These are phyloP conservation scores for Chytriomyces sp. DNA, from an alignment of 192 early-diverging fungal genomes.

Conservation along the genomic window DNA sequence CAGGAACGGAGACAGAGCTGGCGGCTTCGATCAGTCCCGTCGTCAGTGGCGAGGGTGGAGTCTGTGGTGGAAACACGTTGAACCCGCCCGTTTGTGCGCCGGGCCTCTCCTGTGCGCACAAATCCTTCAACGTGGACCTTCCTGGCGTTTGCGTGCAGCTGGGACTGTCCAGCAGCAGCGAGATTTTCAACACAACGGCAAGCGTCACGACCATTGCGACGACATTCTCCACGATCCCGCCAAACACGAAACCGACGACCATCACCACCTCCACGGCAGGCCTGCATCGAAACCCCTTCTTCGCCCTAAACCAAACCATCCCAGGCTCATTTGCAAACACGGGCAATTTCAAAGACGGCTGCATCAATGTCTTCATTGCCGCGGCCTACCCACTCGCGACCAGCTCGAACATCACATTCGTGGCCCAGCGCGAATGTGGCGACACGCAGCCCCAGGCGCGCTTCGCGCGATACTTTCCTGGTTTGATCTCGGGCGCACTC, in stretches of 20 bases:
- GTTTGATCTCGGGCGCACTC: neutral
- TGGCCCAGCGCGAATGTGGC: neutral
- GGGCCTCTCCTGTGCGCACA: conserved; percentile 13
- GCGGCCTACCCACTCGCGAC: neutral
- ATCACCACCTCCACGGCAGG: neutral
- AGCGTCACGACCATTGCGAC: too few species aligned
- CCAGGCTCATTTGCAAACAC: neutral
- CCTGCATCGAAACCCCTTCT: neutral
- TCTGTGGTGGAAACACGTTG: neutral
- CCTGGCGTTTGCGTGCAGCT: neutral
- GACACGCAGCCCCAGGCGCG: neutral
- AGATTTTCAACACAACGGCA: too few species aligned
- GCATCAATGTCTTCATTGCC: neutral
- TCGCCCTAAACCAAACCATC: too few species aligned
- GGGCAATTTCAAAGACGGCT: neutral
- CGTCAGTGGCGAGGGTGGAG: neutral
- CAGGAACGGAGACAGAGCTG: neutral
- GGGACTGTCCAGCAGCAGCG: too few species aligned
- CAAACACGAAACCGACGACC: too few species aligned
- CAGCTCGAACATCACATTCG: neutral
- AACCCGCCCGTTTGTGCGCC: neutral
- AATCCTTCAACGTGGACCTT: neutral
- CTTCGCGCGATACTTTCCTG: neutral
- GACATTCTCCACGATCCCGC: too few species aligned
- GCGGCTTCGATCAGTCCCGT: too few species aligned